phyloP scores from a whole-genome alignment of 2,329 filamentous ascomycete genomes.

The Passalora sequoiae region DNA sequence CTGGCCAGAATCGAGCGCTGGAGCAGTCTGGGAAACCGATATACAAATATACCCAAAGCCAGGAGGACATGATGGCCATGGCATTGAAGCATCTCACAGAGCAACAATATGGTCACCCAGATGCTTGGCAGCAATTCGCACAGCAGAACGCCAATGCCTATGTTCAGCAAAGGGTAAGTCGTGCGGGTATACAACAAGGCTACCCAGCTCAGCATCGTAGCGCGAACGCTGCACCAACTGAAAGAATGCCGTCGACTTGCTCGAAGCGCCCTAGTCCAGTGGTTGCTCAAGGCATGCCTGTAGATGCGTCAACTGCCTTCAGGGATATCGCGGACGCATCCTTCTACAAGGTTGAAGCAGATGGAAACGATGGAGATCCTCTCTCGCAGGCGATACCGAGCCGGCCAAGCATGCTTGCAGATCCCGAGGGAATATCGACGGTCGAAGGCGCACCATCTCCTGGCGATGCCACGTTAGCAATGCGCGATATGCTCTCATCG shows the following conservation, averaged over 20 bases:
- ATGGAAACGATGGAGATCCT: too few species aligned
- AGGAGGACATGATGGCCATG: conserved; percentile 55
- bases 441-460: too few species aligned
- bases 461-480: conserved; percentile 58
- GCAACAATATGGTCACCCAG: conserved; percentile 31
- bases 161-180: conserved; percentile 20
- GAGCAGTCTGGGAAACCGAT: conserved; percentile 29
- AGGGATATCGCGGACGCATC: too few species aligned
- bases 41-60: conserved; percentile 27
- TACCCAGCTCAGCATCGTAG: conserved; percentile 5
- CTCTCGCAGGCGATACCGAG: too few species aligned
- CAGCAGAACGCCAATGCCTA: conserved; percentile 26
- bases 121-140: conserved; percentile 30
- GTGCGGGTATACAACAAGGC: conserved; percentile 11
- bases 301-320: too few species aligned
- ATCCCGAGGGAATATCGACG: too few species aligned
- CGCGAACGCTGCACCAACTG: too few species aligned
- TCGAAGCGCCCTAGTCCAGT: too few species aligned
- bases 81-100: conserved; percentile 42
- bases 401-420: too few species aligned
- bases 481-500: conserved; percentile 67
- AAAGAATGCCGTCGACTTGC: too few species aligned
- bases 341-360: too few species aligned
- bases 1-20: conserved; percentile 31
- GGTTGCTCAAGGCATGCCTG: too few species aligned